These are phyloP conservation scores for Inga leiocalycina DNA, from an alignment of 306 rosid species.

Conservation along the genomic window DNA sequence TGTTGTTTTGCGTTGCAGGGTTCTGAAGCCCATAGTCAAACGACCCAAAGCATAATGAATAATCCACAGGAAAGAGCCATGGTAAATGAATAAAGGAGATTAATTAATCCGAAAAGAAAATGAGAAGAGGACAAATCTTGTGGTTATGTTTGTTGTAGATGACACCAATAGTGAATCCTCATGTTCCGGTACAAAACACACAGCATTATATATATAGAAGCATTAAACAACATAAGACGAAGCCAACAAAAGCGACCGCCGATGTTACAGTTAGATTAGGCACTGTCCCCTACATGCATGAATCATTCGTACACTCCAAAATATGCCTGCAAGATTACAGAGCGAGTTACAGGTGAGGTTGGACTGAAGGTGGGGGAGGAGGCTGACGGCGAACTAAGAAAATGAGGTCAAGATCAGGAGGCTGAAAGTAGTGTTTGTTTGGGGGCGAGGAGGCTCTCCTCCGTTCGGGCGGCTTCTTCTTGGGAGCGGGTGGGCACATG, in stretches of 20 bases:
- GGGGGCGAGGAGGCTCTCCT: conserved; percentile 12
- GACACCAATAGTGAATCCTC: too few species aligned
- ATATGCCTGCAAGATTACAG: neutral
- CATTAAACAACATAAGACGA: too few species aligned
- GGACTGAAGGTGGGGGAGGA: neutral
- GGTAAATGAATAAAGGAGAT: neutral
- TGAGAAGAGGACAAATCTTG: too few species aligned
- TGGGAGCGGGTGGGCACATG: conserved; percentile 15
- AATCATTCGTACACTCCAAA: neutral
- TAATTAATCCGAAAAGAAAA: too few species aligned
- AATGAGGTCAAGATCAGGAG: conserved; percentile 54
- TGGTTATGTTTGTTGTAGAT: too few species aligned
- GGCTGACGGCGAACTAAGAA: conserved; percentile 17
- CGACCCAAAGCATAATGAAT: neutral
- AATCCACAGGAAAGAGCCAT: neutral
- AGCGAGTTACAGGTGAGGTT: neutral
- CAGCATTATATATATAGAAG: too few species aligned
- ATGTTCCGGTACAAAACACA: too few species aligned
- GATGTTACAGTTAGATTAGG: neutral
- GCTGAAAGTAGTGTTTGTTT: conserved; percentile 37
- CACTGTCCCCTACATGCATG: neutral
- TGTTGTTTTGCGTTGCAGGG: neutral
- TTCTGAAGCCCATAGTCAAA: neutral
- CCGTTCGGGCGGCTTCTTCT: too few species aligned
- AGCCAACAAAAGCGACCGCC: neutral